phyloP scores from a whole-genome alignment of 805 yeast genomes.

The Pichia cabralensis region DNA sequence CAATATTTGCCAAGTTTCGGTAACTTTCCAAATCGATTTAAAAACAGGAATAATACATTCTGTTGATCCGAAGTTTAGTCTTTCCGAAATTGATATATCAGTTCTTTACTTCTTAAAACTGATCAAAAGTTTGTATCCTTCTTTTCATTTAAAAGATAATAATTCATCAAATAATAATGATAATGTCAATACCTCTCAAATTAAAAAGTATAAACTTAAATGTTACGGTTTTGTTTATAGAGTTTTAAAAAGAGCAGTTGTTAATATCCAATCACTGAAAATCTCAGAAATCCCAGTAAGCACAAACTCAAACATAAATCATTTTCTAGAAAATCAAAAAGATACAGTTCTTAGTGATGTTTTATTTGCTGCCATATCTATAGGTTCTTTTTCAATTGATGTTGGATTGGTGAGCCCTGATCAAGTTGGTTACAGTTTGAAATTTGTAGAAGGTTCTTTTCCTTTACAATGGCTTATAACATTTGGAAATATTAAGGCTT shows the following conservation, averaged over 20 bases:
- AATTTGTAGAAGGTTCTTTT: slow-evolving; percentile 30
- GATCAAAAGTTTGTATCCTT: neutral
- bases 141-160: neutral
- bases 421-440: slow-evolving; percentile 37
- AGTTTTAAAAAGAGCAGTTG: slow-evolving; percentile 15
- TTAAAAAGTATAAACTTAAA: slow-evolving; percentile 7
- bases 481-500: slow-evolving; percentile 28
- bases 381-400: slow-evolving; percentile 13
- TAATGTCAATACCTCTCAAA: neutral
- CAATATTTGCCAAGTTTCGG: slow-evolving; percentile 2
- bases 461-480: slow-evolving; percentile 32
- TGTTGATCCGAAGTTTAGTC: slow-evolving; percentile 7
- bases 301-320: slow-evolving; percentile 7
- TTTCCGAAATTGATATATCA: slow-evolving; percentile 12
- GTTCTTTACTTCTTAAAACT: slow-evolving; percentile 11
- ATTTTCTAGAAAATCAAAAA: slow-evolving; percentile 1
- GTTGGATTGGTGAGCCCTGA: slow-evolving; percentile 13
- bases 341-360: slow-evolving; percentile 5
- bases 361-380: slow-evolving; percentile 10
- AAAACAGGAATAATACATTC: slow-evolving; percentile 13
- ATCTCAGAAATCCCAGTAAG: slow-evolving; percentile 21
- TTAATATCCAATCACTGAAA: slow-evolving; percentile 16
- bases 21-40: slow-evolving; percentile 13
- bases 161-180: neutral
- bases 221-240: slow-evolving; percentile 13